Evolutionary conservation across 2,329 filamentous ascomycete species (phyloP).

Genomic region (Penicillium hesseltinei): DNA sequence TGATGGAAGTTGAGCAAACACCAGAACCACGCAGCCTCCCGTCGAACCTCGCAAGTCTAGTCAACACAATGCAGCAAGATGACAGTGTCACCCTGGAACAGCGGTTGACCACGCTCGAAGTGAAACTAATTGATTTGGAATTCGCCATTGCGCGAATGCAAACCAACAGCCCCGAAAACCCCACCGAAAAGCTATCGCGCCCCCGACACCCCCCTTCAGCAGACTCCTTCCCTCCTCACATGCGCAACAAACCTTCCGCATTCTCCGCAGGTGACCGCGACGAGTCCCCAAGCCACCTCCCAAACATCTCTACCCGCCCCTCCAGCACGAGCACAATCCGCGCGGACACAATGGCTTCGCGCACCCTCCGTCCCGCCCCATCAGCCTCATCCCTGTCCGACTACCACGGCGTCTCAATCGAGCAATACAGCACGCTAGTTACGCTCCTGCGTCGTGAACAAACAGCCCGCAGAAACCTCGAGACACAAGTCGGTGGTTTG

Average conservation of each 20-base stretch:
- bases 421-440: conserved; percentile 49
- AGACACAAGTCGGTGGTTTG: conserved; percentile 44
- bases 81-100: conserved; percentile 45
- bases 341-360: conserved; percentile 30
- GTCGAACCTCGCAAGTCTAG: conserved; percentile 40
- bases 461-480: conserved; percentile 45
- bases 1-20: conserved; percentile 19
- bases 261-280: conserved; percentile 15
- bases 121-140: conserved; percentile 52
- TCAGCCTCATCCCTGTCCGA: conserved; percentile 35
- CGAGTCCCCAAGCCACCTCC: conserved; percentile 17
- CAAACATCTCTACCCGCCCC: conserved; percentile 24
- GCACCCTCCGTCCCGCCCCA: conserved; percentile 27
- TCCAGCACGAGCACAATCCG: conserved; percentile 34
- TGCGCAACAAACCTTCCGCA: conserved; percentile 20
- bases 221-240: conserved; percentile 10
- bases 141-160: conserved; percentile 51
- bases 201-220: conserved; percentile 18
- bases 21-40: conserved; percentile 25
- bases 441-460: conserved; percentile 49
- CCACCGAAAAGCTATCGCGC: conserved; percentile 13
- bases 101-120: conserved; percentile 49
- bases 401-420: conserved; percentile 41
- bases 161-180: conserved; percentile 28
- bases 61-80: conserved; percentile 42